Evolutionary conservation across 2,329 filamentous ascomycete species (phyloP), one percentile per base, ranked within the genome.

Genomic region (Aspergillus fumigatiaffinis): DNA sequence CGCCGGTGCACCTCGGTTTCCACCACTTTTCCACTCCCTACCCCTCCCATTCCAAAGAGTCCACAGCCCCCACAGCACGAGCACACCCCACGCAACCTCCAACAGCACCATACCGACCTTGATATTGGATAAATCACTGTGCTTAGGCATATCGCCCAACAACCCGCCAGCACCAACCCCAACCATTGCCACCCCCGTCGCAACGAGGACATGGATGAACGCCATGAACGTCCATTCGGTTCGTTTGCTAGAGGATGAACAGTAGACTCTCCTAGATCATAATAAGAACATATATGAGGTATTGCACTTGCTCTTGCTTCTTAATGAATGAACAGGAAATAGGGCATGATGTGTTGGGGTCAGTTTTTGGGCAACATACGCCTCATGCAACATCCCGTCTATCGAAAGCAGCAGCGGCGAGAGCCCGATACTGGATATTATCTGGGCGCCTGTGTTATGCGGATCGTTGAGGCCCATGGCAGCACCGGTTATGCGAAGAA

Each of bases 401-500:
- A 38, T 38, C 35, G 35, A 38, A 7, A 38, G 35, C 35, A 38
- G 35, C 35, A 38, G 35, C 35, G 35, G 35, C 35, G 35, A 38
- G 35, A 38, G 35, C 35, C 35, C 35, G 35, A 38, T 38, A 38
- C 35, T 38, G 35, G 35, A 38, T 38, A 38, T 38, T 38, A 38
- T 38, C 25, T 41, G 32, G 26, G 53, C 28, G 6, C 35, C 49
- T 4, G 53, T 20, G 53, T 51, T 55, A 10, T 52, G 48, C 2
- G 38, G 20, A 26, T 42, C 49, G 25, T 55, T 44, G 10, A 55
- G 49, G 28, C 47, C 38, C 49, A 55, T 55, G 38, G 41, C 53
- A n/a, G 35, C 49, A 3, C 53, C 53, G 53, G 49, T 44, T 10
- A 55, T n/a, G n/a, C 53, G 53, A 35, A 55, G 53, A 38, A 50